These are phyloP conservation scores for Boletus smithii DNA, from an alignment of 1,284 basidiomycete genomes.

Conservation along the genomic window DNA sequence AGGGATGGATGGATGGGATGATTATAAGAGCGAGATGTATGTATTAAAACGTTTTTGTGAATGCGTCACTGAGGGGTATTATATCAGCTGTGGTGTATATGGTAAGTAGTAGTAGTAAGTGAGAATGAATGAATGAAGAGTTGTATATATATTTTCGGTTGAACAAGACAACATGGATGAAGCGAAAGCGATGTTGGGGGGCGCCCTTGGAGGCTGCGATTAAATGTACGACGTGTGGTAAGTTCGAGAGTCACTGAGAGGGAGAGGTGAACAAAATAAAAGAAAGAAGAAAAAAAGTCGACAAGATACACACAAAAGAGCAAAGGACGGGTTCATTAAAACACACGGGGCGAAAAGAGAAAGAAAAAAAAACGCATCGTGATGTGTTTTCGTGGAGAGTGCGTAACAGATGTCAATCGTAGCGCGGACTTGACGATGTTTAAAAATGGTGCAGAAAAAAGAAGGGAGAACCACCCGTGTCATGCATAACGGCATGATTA, in stretches of 20 bases:
- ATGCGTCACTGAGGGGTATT: no score
- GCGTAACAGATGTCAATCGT: slow-evolving; percentile 24
- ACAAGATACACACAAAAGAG: slow-evolving; percentile 1
- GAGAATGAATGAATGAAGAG: no score
- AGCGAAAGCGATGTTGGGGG: slow-evolving; percentile 21
- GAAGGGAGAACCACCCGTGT: neutral
- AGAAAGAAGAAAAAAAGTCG: no score
- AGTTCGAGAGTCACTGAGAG: neutral
- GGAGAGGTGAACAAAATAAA: neutral
- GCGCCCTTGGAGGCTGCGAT: slow-evolving; percentile 12
- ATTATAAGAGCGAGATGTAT: no score
- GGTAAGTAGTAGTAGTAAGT: no score
- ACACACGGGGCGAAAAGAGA: slow-evolving; percentile 2
- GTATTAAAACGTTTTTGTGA: no score
- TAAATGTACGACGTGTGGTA: slow-evolving; percentile 24
- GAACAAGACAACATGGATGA: slow-evolving; percentile 25
- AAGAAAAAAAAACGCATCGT: slow-evolving; percentile 16
- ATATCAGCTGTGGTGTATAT: no score
- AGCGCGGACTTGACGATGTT: slow-evolving; percentile 5
- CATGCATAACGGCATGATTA: slow-evolving; percentile 17
- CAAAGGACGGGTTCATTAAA: slow-evolving; percentile 1
- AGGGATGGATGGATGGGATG: no score
- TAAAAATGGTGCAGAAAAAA: neutral
- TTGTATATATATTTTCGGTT: no score
- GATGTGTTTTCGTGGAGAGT: slow-evolving; percentile 22